Percentiles rank a stretch among this genome's conserved stretches.
Conservation (phyloP, 306 rosid species). For the Cucumis melo region DNA sequence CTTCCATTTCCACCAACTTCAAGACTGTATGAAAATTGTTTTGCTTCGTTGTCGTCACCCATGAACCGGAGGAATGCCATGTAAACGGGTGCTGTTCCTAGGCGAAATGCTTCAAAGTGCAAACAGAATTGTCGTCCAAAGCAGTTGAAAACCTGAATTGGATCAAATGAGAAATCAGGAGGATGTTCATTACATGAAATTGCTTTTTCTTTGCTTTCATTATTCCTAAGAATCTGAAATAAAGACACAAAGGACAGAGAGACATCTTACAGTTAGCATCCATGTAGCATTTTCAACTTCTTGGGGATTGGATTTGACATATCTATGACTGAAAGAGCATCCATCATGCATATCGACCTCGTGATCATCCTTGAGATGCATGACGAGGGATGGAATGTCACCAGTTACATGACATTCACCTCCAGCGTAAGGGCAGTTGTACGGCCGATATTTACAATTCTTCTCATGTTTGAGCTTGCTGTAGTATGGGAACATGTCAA, state of each 20-base stretch:
- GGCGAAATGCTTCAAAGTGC: slow-evolving; percentile 45
- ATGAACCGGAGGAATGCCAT: slow-evolving; percentile 49
- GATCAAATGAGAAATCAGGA: background rate
- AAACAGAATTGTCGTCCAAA: slow-evolving; percentile 42
- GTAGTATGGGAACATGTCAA: slow-evolving; percentile 34
- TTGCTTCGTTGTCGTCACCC: slow-evolving; percentile 47
- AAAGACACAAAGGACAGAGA: background rate
- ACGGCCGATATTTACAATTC: slow-evolving; percentile 31
- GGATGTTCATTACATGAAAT: background rate
- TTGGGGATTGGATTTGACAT: slow-evolving; percentile 41
- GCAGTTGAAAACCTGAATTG: slow-evolving; percentile 37
- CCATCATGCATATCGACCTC: slow-evolving; percentile 53
- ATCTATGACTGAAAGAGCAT: slow-evolving; percentile 40
- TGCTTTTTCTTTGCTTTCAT: background rate
- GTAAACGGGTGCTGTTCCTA: slow-evolving; percentile 41
- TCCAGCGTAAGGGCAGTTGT: slow-evolving; percentile 43
- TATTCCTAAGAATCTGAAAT: background rate
- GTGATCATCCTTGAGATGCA: slow-evolving; percentile 39
- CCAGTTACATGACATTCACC: slow-evolving; percentile 38
- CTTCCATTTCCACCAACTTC: slow-evolving; percentile 43
- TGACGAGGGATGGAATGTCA: slow-evolving; percentile 32
- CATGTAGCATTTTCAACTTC: slow-evolving; percentile 47
- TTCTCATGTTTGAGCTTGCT: slow-evolving; percentile 48
- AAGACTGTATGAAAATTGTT: slow-evolving; percentile 32
- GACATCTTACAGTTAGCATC: slow-evolving; percentile 35